Conservation (phyloP, 202 grass and related monocot species). For the Setaria italica region DNA sequence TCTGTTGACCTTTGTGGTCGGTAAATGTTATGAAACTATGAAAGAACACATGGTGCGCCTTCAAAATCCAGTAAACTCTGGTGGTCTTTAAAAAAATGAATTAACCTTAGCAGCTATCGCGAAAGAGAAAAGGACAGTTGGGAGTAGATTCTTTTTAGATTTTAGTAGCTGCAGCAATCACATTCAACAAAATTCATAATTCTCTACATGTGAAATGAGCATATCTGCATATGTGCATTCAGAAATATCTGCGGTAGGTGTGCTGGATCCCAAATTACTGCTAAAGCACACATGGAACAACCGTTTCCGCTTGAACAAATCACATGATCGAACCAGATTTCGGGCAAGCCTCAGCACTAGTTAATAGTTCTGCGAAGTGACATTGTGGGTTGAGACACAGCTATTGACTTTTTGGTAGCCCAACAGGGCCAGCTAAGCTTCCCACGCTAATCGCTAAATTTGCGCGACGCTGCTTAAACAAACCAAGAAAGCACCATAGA, state of each 20-base stretch:
- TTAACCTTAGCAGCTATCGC: background rate
- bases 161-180: conserved; percentile 1
- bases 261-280: background rate
- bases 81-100: background rate
- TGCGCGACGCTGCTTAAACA: conserved; percentile 8
- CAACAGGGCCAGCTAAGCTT: conserved; percentile 39
- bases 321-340: background rate
- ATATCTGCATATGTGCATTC: no score
- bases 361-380: conserved; percentile 11
- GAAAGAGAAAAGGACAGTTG: no score
- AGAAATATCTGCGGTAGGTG: no score
- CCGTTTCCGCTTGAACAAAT: conserved; percentile 5
- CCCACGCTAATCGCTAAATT: background rate
- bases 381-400: background rate
- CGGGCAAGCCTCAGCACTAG: background rate
- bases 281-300: background rate
- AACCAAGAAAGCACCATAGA: background rate
- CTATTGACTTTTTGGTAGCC: conserved; percentile 40
- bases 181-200: background rate
- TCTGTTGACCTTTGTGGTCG: background rate
- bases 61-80: background rate
- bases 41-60: background rate
- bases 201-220: background rate
- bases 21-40: conserved; percentile 14
- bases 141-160: no score